phyloP scores from a whole-genome alignment of 192 early-diverging fungal genomes.

The Mycoemilia scoparia region DNA sequence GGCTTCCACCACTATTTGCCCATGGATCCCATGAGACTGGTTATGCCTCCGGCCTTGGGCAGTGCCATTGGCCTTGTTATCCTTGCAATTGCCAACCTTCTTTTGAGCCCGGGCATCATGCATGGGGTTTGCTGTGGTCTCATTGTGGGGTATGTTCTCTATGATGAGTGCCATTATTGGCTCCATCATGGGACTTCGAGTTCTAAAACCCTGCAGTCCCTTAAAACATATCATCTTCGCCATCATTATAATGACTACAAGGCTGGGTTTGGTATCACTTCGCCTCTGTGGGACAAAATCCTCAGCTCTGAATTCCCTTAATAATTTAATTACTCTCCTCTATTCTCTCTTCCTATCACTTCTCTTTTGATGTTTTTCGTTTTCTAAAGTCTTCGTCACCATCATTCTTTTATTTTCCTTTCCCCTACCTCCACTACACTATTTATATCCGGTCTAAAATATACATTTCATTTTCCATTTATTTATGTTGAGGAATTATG shows the following conservation, averaged over 20 bases:
- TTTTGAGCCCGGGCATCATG: slow-evolving; percentile 44
- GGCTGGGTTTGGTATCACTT: slow-evolving; percentile 76
- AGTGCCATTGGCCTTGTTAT: slow-evolving; percentile 42
- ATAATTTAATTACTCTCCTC: neutral
- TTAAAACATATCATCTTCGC: slow-evolving; percentile 88
- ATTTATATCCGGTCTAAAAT: too few relatives aligned
- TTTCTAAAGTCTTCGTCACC: neutral
- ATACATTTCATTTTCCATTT: too few relatives aligned
- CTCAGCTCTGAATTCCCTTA: slow-evolving; percentile 39
- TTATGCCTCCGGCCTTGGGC: slow-evolving; percentile 76
- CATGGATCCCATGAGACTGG: slow-evolving; percentile 90
- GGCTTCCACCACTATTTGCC: slow-evolving; percentile 94
- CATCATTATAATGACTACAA: slow-evolving; percentile 91
- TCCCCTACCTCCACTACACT: too few relatives aligned
- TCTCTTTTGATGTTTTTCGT: neutral
- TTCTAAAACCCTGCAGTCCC: slow-evolving; percentile 50
- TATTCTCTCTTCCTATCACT: neutral
- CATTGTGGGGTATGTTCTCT: slow-evolving; percentile 67
- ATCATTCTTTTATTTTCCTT: neutral
- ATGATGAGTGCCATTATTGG: slow-evolving; percentile 89
- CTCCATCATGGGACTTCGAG: slow-evolving; percentile 75
- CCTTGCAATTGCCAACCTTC: slow-evolving; percentile 29
- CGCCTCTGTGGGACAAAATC: slow-evolving; percentile 75
- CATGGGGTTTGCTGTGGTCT: slow-evolving; percentile 58
- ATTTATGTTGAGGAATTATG: too few relatives aligned